phyloP scores from a whole-genome alignment of 192 early-diverging fungal genomes.

The Coemansia sp. region DNA sequence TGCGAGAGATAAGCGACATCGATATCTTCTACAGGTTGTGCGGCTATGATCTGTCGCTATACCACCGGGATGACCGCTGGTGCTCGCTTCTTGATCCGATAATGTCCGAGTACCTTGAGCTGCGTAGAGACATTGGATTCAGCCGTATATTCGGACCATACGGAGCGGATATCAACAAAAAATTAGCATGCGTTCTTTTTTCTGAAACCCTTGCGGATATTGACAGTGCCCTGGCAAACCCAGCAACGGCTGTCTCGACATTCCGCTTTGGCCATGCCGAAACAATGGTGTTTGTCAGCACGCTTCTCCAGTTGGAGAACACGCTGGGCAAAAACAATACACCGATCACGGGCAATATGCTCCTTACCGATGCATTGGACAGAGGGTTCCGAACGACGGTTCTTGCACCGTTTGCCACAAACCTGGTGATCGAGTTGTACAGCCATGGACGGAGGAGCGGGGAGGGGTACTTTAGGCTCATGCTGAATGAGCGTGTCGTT shows the following conservation, averaged over 20 bases:
- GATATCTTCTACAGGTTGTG: slow-evolving; percentile 30
- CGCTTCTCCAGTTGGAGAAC: slow-evolving; percentile 22
- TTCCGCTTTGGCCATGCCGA: slow-evolving; percentile 51
- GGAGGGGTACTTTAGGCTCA: slow-evolving; percentile 15
- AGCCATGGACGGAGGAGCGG: slow-evolving; percentile 2
- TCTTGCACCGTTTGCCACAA: slow-evolving; percentile 37
- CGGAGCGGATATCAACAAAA: slow-evolving; percentile 25
- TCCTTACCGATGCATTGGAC: not conserved
- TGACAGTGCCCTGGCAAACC: slow-evolving; percentile 16
- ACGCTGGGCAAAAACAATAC: slow-evolving; percentile 15
- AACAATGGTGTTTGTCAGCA: slow-evolving; percentile 44
- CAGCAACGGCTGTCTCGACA: slow-evolving; percentile 15
- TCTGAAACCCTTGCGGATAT: slow-evolving; percentile 18
- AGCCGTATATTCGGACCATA: slow-evolving; percentile 43
- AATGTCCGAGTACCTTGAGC: slow-evolving; percentile 26
- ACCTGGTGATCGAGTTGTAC: slow-evolving; percentile 38
- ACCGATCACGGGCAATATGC: slow-evolving; percentile 38
- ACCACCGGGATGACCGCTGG: slow-evolving; percentile 18
- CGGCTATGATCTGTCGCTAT: slow-evolving; percentile 39
- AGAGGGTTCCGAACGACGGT: slow-evolving; percentile 32
- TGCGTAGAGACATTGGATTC: slow-evolving; percentile 39
- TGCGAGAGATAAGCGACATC: slow-evolving; percentile 10
- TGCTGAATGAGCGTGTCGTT: slow-evolving; percentile 35
- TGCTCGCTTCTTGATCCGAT: slow-evolving; percentile 32
- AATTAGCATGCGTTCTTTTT: slow-evolving; percentile 35